Base-by-base conservation (phyloP, 2,329 filamentous ascomycete genomes). In the Acrodontium crateriforme region DNA sequence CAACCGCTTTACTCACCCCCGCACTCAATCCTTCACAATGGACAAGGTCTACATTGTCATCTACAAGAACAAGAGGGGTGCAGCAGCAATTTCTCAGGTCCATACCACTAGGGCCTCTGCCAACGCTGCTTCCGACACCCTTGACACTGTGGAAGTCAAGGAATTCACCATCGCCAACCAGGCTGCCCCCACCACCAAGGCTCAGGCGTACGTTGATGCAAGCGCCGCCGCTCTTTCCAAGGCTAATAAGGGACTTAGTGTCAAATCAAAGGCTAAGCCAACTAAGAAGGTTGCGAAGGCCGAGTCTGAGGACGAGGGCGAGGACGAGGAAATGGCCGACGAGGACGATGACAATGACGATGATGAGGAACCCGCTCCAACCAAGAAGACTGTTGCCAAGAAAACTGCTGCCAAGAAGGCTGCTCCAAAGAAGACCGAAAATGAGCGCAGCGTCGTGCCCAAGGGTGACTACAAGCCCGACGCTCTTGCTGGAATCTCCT, bases 371-470 rank as follows among this genome's bases (percentile, higher is more conserved):
- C n/a, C 20, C 10, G 13, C n/a, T 5, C 20, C 20, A 12, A 12
- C 20, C 10, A 22, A 22, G 20, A 22, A 22, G 20, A 22, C 20
- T 12, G 23, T 23, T 19, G 6, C 25, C 9, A 33, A 33, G 27
- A 33, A 33, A 25, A 17, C 30, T 16, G 18, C 31, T 12, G 14
- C 31, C 24, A 32, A 32, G 29, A 34, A 34, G 31, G 31, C 31
- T 10, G 25, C 31, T 11, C 24, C 31, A 16, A 34, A 34, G 32
- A 34, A 33, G 31, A 20, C 8, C 18, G n/a, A n/a, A 8, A 20
- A 22, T 12, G 20, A 22, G 10, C n/a, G 13, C 10, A 22, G 13
- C 10, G 5, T 4, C 10, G 13, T 22, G n/a, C 20, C 20, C 4
- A n/a, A n/a, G n/a, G 20, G 13, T 12, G 25, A 28, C 8, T 17